Base-by-base conservation (phyloP, 108 stramenopile species). In the Nitzschia inconspicua region DNA sequence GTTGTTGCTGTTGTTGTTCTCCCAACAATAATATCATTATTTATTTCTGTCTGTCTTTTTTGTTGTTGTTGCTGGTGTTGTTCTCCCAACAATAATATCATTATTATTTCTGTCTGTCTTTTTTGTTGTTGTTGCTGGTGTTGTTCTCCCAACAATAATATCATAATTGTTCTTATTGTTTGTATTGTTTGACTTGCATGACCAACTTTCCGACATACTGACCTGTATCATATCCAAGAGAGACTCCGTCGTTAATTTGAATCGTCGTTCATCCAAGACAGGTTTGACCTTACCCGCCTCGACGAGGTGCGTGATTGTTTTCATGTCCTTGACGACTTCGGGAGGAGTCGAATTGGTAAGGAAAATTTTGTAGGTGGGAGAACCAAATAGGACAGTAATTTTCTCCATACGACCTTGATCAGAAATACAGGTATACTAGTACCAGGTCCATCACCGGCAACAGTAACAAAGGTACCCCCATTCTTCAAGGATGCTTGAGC, bases 251-350 rank as follows among this genome's bases (percentile, higher is more conserved):
- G 61, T 63, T 19, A 63, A 40, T 14, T 49, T 26, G 32, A 39
- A 63, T 28, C 19, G 35, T 14, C 20, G 44, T 22, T 25, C 61
- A 27, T 49, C 61, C 48, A 63, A 50, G 4, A 63, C 24, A 7
- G 61, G 47, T 48, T 63, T 63, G 27, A 63, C 61, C 7, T 24
- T 24, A 29, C 61, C 61, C 13, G 9, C 22, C 19, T 63, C 61
- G 22, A 63, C 61, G 9, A 63, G 20, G 3, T 50, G 47, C 5
- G 61, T 63, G 28, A 63, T 36, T 22, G 29, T 48, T n/a, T 37
- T 37, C 36, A 7, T 50, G 19, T 50, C 48, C 5, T 50, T 26
- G 27, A 35, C 53, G 6, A 55, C 53, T 14, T 22, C 32, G 3
- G 31, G 34, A 5, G 34, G 4, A 10, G 30, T 19, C 9, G 53